These are phyloP conservation scores for Penicillium arizonense DNA, from an alignment of 495 filamentous ascomycete species.

Conservation along the genomic window DNA sequence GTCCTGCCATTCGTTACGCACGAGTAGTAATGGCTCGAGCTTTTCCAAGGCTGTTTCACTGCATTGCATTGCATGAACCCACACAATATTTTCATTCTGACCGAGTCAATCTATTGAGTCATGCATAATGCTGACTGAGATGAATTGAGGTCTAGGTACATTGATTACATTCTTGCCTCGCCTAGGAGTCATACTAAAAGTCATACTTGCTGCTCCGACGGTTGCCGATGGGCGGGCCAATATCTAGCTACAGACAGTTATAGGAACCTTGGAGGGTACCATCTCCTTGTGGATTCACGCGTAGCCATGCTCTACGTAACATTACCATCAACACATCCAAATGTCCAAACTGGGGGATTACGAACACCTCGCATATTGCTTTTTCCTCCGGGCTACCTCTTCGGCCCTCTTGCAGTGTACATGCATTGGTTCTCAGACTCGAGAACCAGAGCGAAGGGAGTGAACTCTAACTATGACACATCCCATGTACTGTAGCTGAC, in stretches of 20 bases:
- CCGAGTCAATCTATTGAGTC: neutral
- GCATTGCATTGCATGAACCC: neutral
- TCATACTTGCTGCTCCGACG: neutral
- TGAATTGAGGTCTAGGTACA: neutral
- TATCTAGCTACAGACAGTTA: neutral
- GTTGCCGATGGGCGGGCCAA: neutral
- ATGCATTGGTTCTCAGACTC: neutral
- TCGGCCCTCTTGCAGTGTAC: neutral
- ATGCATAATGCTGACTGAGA: neutral
- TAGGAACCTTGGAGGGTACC: no score
- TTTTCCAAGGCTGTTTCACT: neutral
- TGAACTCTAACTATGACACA: conserved; percentile 6
- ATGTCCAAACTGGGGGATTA: no score
- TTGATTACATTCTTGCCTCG: neutral
- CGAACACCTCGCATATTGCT: neutral
- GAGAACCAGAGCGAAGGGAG: neutral
- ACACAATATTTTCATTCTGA: neutral
- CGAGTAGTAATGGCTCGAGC: neutral
- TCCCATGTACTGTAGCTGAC: neutral
- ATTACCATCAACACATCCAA: neutral
- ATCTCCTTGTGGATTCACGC: neutral
- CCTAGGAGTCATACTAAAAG: neutral
- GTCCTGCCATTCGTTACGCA: no score
- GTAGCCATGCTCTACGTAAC: neutral
- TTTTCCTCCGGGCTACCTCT: neutral